These are phyloP conservation scores for Microbotryum scabiosae DNA, from an alignment of 1,284 basidiomycete genomes.

Conservation along the genomic window DNA sequence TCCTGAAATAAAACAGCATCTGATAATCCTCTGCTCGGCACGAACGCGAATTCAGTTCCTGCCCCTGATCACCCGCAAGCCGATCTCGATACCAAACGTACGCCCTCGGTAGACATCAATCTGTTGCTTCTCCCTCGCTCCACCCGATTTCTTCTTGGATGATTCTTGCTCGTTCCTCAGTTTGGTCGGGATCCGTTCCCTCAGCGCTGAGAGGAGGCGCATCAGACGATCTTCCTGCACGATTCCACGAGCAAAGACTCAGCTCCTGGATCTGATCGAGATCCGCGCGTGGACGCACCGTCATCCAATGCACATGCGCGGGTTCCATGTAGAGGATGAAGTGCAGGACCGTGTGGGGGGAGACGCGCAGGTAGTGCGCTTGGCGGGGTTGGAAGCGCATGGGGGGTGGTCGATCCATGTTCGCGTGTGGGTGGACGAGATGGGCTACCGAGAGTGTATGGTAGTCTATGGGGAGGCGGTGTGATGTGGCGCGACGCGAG, in stretches of 20 bases:
- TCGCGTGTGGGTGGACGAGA: not conserved
- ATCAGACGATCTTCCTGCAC: constrained; percentile 30
- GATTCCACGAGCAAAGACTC: too few species aligned
- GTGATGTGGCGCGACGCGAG: too few species aligned
- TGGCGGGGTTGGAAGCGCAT: constrained; percentile 36
- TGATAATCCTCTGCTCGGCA: constrained; percentile 34
- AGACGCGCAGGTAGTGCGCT: constrained; percentile 41
- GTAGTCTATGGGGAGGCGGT: too few species aligned
- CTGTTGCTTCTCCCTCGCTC: constrained; percentile 33
- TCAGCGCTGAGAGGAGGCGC: constrained; percentile 35
- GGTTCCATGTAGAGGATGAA: constrained; percentile 42
- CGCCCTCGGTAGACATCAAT: constrained; percentile 39
- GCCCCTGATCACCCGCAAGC: not conserved
- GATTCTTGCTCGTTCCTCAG: constrained; percentile 33
- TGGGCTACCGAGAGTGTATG: not conserved
- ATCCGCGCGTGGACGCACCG: constrained; percentile 21
- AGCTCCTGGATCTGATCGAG: not conserved
- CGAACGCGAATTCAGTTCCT: not conserved
- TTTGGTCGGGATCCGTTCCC: constrained; percentile 38
- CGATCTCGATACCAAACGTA: constrained; percentile 4
- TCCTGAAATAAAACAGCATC: constrained; percentile 41
- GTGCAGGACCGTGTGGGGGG: constrained; percentile 38
- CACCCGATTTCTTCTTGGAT: constrained; percentile 6
- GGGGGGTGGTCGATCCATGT: not conserved
- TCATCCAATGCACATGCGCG: constrained; percentile 42